phyloP scores from a whole-genome alignment of 2,329 filamentous ascomycete species.

The Hyphodiscus sp. region DNA sequence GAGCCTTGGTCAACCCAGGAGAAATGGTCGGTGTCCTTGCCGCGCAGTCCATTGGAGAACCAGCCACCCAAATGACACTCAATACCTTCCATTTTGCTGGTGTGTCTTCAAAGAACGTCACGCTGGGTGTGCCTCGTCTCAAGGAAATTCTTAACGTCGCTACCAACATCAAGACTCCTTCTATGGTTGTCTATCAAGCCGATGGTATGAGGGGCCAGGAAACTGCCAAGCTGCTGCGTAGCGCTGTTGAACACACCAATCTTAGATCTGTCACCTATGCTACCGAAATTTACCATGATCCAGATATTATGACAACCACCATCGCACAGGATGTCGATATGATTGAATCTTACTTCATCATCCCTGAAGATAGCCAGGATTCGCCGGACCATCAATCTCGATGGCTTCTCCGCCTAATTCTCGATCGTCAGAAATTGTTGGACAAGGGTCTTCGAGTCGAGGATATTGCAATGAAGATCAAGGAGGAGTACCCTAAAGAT shows the following conservation, averaged over 20 bases:
- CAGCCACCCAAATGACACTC: conserved; percentile 97
- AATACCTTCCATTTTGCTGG: conserved; percentile 99
- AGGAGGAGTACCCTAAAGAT: conserved; percentile 78
- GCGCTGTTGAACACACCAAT: conserved; percentile 88
- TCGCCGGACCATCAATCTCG: conserved; percentile 72
- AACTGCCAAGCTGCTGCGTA: conserved; percentile 77
- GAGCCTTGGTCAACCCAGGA: conserved; percentile 80
- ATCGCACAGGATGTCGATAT: conserved; percentile 87
- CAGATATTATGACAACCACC: conserved; percentile 76
- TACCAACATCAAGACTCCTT: conserved; percentile 96
- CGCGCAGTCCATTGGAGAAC: conserved; percentile 97
- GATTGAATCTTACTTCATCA: conserved; percentile 94
- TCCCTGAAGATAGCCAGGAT: conserved; percentile 68
- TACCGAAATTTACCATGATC: conserved; percentile 97
- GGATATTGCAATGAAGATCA: conserved; percentile 84
- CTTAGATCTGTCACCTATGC: conserved; percentile 84
- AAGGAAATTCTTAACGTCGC: conserved; percentile 99
- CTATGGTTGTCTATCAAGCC: conserved; percentile 86
- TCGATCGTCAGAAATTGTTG: conserved; percentile 89
- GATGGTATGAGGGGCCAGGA: conserved; percentile 62
- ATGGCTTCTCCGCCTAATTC: conserved; percentile 89
- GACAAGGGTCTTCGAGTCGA: conserved; percentile 90
- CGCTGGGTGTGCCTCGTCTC: conserved; percentile 94
- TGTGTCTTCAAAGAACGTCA: conserved; percentile 99
- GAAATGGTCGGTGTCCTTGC: conserved; percentile 99